Percentiles rank a stretch among this genome's conserved stretches.
phyloP scores from a whole-genome alignment of 2,329 filamentous ascomycete genomes.

The Exophiala sideris region DNA sequence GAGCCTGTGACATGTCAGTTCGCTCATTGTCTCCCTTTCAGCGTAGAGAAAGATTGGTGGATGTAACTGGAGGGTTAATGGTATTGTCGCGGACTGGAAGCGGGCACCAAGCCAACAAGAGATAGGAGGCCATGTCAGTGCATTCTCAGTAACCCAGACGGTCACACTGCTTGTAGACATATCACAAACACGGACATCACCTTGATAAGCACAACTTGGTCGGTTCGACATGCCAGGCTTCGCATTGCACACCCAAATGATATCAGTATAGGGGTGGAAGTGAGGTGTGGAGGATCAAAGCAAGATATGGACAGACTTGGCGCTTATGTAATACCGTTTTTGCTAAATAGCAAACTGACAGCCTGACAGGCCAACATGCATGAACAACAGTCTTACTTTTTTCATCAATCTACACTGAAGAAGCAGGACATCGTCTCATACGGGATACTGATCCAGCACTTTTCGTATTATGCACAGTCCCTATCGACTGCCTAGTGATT shows the following conservation, averaged over 20 bases:
- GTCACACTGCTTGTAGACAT: neutral
- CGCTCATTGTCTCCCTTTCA: no score
- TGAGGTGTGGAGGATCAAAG: neutral
- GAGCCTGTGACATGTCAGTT: no score
- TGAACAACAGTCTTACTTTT: neutral
- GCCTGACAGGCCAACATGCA: neutral
- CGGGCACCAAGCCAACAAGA: no score
- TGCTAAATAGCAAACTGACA: neutral
- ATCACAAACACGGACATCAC: neutral
- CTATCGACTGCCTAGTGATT: conserved; percentile 11
- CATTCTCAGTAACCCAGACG: no score
- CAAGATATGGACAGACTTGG: neutral
- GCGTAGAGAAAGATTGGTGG: no score
- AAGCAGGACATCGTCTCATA: no score
- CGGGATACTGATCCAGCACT: neutral
- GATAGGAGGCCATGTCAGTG: no score
- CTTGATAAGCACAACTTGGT: no score
- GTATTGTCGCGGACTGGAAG: no score
- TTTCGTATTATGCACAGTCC: conserved; percentile 14
- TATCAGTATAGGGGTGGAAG: neutral
- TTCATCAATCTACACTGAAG: no score
- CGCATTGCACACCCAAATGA: neutral
- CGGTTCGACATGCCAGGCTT: neutral
- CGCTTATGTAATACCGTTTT: conserved; percentile 6
- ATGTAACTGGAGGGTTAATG: no score